Base-by-base conservation (phyloP, 805 yeast genomes). In the Ogataea pilisensis region DNA sequence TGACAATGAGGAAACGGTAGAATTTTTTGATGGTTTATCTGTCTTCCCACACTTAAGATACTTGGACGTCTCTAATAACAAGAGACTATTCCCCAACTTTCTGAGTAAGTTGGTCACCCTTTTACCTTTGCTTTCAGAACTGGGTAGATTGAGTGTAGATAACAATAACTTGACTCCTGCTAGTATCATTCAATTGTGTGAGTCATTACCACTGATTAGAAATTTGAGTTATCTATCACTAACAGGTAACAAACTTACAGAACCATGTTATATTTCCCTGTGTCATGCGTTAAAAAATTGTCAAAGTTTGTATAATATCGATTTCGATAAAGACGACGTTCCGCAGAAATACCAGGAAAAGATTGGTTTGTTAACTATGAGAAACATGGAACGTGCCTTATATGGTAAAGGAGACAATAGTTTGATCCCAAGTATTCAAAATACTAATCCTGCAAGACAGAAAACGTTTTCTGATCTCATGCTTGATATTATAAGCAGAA, bases 291-390 rank as follows among this genome's bases (percentile, higher is more conserved):
- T 84, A n/a, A 78, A 79, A 54, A 70, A 75, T 39, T 77, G 89
- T 0, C 71, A 72, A 19, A 72, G 81, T n/a, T 64, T 90, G 34
- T 75, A 80, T 38, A 77, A 80, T 13, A 62, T 87, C 30, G 93
- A 84, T 49, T 68, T 85, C 37, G 90, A 85, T 51, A 72, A 72
- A 42, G 80, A 72, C 17, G 62, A 69, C 17, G 70, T 85, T 49
- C 82, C 90, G 11, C 76, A 73, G 39, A 68, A 72, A 37, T 72
- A 82, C 48, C 79, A 76, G 53, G 85, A 88, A 31, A 75, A 80
- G 53, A 75, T 89, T 43, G 93, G 95, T 1, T 71, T 85, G 33
- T 80, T 84, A 51, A 76, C 93, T 35, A 81, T 90, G 82, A 75
- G 83, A 52, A 90, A 90, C 60, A 82, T 89, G 82, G 88, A 83